These are phyloP conservation scores for Phytopythium chamaehyphon DNA, from an alignment of 352 stramenopile species.

Conservation along the genomic window DNA sequence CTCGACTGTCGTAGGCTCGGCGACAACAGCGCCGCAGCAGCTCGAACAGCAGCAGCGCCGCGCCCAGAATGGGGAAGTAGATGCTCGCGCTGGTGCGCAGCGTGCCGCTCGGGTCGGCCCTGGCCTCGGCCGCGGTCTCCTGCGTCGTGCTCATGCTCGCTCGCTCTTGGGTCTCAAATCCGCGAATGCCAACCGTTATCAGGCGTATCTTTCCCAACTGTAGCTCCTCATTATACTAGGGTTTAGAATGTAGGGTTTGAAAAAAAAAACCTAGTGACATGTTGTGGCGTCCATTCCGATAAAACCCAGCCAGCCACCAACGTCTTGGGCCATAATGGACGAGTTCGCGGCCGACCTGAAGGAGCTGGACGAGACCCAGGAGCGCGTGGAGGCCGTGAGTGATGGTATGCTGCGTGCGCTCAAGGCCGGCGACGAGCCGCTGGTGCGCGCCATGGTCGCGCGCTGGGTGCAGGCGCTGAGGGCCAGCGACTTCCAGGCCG, in stretches of 20 bases:
- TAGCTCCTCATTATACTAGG: background rate
- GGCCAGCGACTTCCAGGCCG: constrained; percentile 70
- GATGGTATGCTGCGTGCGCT: constrained; percentile 63
- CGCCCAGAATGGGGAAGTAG: constrained; percentile 50
- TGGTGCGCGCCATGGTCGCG: constrained; percentile 48
- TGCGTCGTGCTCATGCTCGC: constrained; percentile 34
- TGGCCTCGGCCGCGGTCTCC: constrained; percentile 39
- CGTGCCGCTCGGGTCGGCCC: constrained; percentile 63
- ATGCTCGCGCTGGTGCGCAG: constrained; percentile 64
- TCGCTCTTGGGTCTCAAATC: too few relatives aligned
- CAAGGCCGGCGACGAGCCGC: constrained; percentile 18
- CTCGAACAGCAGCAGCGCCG: constrained; percentile 59
- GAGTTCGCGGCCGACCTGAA: constrained; percentile 73
- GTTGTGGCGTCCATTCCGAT: background rate
- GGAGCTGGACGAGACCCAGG: constrained; percentile 79
- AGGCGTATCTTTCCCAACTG: constrained; percentile 3
- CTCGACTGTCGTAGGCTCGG: constrained; percentile 50
- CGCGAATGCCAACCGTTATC: background rate
- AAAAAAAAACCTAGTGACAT: too few relatives aligned
- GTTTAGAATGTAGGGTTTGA: too few relatives aligned
- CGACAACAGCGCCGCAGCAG: constrained; percentile 45
- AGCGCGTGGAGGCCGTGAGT: constrained; percentile 77
- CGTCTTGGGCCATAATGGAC: constrained; percentile 30
- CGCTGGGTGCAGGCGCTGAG: constrained; percentile 65
- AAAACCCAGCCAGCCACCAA: too few relatives aligned